A percentile compares a stretch with the other conserved stretches of the same genome.
Conservation (phyloP, 768 basidiomycete genomes). For the Leccinellum rugosiceps region DNA sequence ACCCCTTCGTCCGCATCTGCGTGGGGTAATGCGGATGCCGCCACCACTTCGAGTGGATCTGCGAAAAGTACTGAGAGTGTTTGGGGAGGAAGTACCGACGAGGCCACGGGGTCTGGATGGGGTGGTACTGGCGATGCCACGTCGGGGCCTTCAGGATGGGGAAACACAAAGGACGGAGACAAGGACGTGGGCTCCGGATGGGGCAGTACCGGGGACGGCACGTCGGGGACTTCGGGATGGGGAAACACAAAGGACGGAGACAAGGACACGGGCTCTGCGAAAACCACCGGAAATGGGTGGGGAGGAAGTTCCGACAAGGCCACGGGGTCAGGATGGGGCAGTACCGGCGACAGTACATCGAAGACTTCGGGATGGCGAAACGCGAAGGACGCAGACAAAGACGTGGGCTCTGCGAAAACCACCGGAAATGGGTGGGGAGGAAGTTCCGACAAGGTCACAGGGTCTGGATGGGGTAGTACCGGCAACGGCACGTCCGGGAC, state of each 20-base stretch:
- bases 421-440: not conserved
- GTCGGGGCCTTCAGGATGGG: conserved; percentile 14
- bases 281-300: not conserved
- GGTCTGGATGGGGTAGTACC: conserved; percentile 5
- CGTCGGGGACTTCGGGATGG: conserved; percentile 11
- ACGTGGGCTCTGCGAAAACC: not conserved
- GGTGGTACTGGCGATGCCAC: not conserved
- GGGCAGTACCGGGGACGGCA: not conserved
- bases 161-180: not conserved
- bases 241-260: not conserved
- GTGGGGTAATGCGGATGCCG: conserved; percentile 1
- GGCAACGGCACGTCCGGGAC: not conserved
- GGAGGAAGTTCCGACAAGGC: not conserved
- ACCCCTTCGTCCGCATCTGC: not conserved
- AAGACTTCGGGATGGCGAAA: not conserved
- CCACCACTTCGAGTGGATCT: not conserved
- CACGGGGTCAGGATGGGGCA: not conserved
- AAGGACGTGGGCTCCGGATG: conserved; percentile 2
- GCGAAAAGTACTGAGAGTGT: not conserved
- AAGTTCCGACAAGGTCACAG: not conserved
- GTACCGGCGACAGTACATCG: not conserved
- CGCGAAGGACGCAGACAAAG: not conserved
- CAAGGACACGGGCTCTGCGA: not conserved
- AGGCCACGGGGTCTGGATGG: conserved; percentile 3
- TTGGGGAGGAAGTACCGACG: conserved; percentile 4